phyloP scores from a whole-genome alignment of 306 rosid genomes.

The Vigna radiata region DNA sequence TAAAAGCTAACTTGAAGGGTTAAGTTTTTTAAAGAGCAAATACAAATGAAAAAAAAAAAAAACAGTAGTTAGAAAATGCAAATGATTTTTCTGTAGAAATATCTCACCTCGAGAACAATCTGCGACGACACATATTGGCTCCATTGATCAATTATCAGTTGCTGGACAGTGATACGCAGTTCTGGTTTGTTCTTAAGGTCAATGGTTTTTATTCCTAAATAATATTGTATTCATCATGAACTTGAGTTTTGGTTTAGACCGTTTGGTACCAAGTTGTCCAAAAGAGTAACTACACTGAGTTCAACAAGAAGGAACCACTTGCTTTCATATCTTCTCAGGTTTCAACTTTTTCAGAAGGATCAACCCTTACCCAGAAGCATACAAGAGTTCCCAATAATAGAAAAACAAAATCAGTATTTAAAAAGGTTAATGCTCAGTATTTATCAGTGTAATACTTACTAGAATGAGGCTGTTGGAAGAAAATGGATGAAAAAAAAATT shows the following conservation, averaged over 20 bases:
- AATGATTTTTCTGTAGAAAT: not conserved
- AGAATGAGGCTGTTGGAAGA: not conserved
- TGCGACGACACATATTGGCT: not conserved
- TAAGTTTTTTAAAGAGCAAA: too few relatives aligned
- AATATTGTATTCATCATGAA: not conserved
- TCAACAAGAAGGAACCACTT: conserved; percentile 54
- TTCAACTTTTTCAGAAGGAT: conserved; percentile 45
- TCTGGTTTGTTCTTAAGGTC: not conserved
- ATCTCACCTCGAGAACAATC: not conserved
- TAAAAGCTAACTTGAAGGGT: too few relatives aligned
- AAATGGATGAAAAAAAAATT: not conserved
- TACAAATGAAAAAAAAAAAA: not conserved
- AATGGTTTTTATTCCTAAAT: not conserved
- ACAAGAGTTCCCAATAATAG: not conserved
- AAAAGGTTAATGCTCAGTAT: not conserved
- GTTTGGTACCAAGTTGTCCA: not conserved
- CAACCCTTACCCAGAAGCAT: conserved; percentile 24
- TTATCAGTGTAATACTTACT: not conserved
- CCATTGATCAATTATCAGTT: not conserved
- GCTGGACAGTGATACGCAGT: not conserved
- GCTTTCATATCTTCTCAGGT: conserved; percentile 46
- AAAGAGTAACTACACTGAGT: conserved; percentile 58
- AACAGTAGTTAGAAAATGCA: not conserved
- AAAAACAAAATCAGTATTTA: not conserved
- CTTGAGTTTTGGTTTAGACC: not conserved